Evolutionary conservation across 2,329 filamentous ascomycete genomes (phyloP), one percentile per base, ranked within the genome.

Genomic region (Ophiostoma perfectum): DNA sequence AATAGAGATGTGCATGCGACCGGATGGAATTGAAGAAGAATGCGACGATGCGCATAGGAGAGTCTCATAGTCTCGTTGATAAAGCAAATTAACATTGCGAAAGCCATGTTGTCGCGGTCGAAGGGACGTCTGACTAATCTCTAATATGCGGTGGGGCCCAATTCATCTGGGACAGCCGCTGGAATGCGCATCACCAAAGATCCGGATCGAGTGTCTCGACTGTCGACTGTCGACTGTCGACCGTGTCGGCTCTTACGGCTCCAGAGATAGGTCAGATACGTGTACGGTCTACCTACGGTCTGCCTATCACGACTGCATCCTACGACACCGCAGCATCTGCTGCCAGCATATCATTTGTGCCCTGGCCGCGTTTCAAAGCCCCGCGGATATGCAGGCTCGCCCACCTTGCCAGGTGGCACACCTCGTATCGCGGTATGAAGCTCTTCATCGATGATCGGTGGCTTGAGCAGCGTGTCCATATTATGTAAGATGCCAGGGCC

Each of bases 331-430:
- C 27, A 27, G 27, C 27, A 27, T 27, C 27, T 18, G 18, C 11
- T 60, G 55, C 55, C 55, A 60, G 55, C 55, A 38, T 27, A 60
- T 60, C 55, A 60, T 60, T 60, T 16, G 27, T 38, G 27, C 55
- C 55, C 27, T 60, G 55, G 55, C 27, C 55, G 55, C 55, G 55
- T 36, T 60, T 39, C 55, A 60, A 4, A 36, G 27, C 55, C 55
- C 55, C 55, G 55, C 55, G 55, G 27, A 38, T 7, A 12, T 60
- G 55, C 55, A 55, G 49, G 9, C 49, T 36, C 9, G 27, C 11
- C 55, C 55, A 38, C 55, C 27, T 27, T 38, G 12, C 27, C 55
- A 60, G 55, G 27, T 60, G 55, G 49, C 27, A 44, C 42, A 44
- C 55, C 55, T 60, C 27, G 27, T 60, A 60, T 60, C 6, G 16